Conservation (phyloP, 2,329 filamentous ascomycete species). For the Orbilia blumenaviensis region DNA sequence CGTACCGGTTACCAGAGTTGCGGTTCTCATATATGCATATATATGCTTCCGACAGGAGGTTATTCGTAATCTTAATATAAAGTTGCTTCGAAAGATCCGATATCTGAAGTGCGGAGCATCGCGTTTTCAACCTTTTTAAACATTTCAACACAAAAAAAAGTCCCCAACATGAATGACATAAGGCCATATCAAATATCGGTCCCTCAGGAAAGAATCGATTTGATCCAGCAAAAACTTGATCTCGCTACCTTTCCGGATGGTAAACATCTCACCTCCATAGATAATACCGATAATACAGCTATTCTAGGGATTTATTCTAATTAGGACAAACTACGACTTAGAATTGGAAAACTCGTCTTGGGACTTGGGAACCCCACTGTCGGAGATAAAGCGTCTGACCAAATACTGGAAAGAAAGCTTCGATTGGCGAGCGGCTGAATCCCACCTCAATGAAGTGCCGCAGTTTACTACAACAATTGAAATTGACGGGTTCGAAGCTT, state of each 20-base stretch:
- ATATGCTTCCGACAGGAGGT: too few relatives aligned
- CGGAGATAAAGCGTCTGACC: conserved; percentile 26
- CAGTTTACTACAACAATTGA: conserved; percentile 58
- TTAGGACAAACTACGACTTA: neutral
- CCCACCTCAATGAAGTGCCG: conserved; percentile 58
- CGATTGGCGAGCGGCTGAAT: conserved; percentile 58
- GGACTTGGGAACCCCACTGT: conserved; percentile 37
- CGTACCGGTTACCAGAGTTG: too few relatives aligned
- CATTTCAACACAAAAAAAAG: neutral
- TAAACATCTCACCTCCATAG: neutral
- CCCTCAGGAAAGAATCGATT: conserved; percentile 29
- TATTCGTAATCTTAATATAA: too few relatives aligned
- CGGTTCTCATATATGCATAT: too few relatives aligned
- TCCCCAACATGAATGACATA: conserved; percentile 18
- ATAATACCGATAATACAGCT: neutral
- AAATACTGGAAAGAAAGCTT: conserved; percentile 58
- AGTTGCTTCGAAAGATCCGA: too few relatives aligned
- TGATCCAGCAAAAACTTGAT: conserved; percentile 35
- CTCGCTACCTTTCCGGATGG: conserved; percentile 36
- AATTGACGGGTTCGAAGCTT: conserved; percentile 37
- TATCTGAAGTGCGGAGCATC: too few relatives aligned
- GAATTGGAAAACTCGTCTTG: conserved; percentile 31
- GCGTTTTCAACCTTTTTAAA: too few relatives aligned
- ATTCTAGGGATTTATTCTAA: neutral
- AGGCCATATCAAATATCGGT: conserved; percentile 36